Evolutionary conservation across 345 rosid species (phyloP), one percentile per base, ranked within the genome.

Genomic region (Citrus sp.): DNA sequence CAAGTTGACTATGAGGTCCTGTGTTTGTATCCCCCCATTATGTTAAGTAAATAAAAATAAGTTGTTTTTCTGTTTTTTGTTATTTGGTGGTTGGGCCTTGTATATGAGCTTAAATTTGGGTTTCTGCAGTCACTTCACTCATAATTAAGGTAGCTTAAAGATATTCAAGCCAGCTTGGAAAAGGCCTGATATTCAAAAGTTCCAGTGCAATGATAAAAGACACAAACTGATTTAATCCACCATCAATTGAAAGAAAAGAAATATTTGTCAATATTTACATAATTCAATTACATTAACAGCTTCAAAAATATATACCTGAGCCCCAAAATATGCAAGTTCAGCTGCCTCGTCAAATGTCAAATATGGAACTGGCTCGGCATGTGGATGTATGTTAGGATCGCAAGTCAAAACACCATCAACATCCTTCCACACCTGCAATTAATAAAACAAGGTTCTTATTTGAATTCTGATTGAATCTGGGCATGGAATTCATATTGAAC

Each of bases 341-440:
- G 99, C 97, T 82, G 99, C 99, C 84, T 96, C 99, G 1, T 94
- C 99, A 81, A 96, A 96, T 75, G 99, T 94, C 80, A 96, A 82
- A 80, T 68, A 90, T 37, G 97, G 97, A 56, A 96, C 98, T 78
- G 98, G 94, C 83, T 87, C 88, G 4, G 98, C 98, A 58, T 8
- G 77, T 37, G 89, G 82, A 83, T 90, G 83, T 77, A 96, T 96
- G 81, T 90, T 92, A 78, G 99, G 99, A 79, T 96, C 99, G 69
- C 99, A 96, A 62, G 99, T 96, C 84, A 96, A 84, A 83, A 94
- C 99, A 80, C 99, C 99, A 82, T 96, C 99, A 72, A 96, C 99
- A 87, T 96, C 99, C 86, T 96, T 96, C 99, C 99, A 96, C 84
- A 96, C 99, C 99, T 96, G 85, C 34, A 74, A 76, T 46, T 63